Base-by-base conservation (phyloP, 805 yeast species). In the Torulaspora indica region DNA sequence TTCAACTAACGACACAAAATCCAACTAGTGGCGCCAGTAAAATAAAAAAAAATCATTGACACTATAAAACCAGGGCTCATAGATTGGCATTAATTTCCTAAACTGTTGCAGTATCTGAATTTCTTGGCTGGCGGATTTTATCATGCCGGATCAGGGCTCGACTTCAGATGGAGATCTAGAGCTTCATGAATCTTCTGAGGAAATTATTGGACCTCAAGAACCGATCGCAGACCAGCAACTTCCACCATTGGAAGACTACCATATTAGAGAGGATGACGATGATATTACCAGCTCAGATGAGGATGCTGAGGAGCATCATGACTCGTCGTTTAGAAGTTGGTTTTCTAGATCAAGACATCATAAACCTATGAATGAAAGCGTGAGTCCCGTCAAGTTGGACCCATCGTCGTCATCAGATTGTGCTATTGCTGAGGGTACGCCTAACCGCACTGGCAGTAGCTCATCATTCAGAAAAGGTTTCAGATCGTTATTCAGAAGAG, bases 241-340 rank as follows among this genome's bases (percentile, higher is more conserved):
- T 8, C 45, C 48, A 13, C 23, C 10, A 4, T 18, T 44, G 9
- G 48, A 43, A 8, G 37, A 44, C 24, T 46, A 46, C 31, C 27
- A 41, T 6, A 40, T 48, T 13, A 32, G 45, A 22, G 51, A 50
- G 12, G 56, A 52, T 40, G 53, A 51, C 35, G 49, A 46, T 17
- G 53, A 50, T 27, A 39, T 42, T n/a, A 52, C 54, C 12, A 46
- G 51, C 18, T 51, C 54, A 13, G 56, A 52, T 28, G 52, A 52
- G 17, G 50, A 40, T n/a, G 42, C 30, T 2, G 29, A 28, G 9
- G 51, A 44, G 24, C 38, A 36, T 12, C 48, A 37, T 14, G 46
- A 43, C 18, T 36, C 50, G 5, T 49, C 56, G 8, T 43, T 44
- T 3, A 43, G 42, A 25, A 42, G 45, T 30, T 47, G 51, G 51